Base-by-base conservation (phyloP, 1,284 basidiomycete genomes). In the Puccinia sorghi region DNA sequence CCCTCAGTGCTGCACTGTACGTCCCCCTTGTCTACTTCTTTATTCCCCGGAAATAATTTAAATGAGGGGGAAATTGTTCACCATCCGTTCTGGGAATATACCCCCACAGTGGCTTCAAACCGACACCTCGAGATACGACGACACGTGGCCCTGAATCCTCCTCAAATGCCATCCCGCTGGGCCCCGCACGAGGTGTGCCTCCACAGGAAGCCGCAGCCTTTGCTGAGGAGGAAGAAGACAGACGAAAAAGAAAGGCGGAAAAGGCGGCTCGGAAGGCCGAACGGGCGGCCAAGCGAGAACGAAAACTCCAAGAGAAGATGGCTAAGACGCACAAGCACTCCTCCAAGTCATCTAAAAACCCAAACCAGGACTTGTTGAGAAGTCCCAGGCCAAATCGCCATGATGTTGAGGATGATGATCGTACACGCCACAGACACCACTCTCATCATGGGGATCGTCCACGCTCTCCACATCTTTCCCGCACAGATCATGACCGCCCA, bases 1-100 rank as follows among this genome's bases (percentile, higher is more conserved):
- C 93, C 0, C 86, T 96, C 75, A 87, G 91, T 27, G 88, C 90
- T 43, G 93, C 92, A 61, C 85, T 96, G 89, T 92, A 84, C 61
- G 84, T 83, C 73, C 81, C 22, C 20, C 20, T 64, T 63, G 56
- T 37, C 20, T 48, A 41, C 48, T 43, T 9, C 32, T 32, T 32
- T 32, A 4, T 32, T 32, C 32, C 4, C 32, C 32, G 32, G 32
- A 32, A 32, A 32, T 32, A 32, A 32, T 2, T 2, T 32, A 32
- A 8, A 52, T 37, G 41, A 32, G 3, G 17, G 9, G 56, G 41
- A 39, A 56, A 54, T 17, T 52, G 17, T 59, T 37, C n/a, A 11
- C 5, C n/a, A 2, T 59, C 12, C 37, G 32, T 32, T 32, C 32
- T 32, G 32, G 32, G 32, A 32, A 46, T 7, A 46, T 46, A 46